These are phyloP conservation scores for Hydnomerulius pinastri DNA, from an alignment of 768 basidiomycete species.

Conservation along the genomic window DNA sequence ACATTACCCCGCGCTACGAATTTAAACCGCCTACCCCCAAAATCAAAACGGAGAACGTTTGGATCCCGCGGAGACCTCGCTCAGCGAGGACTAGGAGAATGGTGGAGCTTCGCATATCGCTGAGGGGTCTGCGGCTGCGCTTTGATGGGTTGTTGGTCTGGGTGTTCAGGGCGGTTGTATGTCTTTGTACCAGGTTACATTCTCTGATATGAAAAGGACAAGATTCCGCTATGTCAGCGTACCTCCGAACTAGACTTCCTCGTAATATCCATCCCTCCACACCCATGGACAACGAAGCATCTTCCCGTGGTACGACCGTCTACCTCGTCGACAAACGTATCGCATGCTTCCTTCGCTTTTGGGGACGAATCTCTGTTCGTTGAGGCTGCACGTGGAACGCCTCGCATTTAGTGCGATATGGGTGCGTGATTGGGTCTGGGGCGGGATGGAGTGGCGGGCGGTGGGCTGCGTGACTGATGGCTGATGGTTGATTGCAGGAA, in stretches of 20 bases:
- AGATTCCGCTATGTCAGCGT: too few relatives aligned
- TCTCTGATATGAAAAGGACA: background rate
- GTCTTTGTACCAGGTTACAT: background rate
- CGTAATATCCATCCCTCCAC: slow-evolving; percentile 88
- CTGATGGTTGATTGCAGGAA: slow-evolving; percentile 59
- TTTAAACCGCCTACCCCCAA: slow-evolving; percentile 25
- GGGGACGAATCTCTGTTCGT: slow-evolving; percentile 93
- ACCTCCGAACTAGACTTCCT: too few relatives aligned
- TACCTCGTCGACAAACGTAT: slow-evolving; percentile 98
- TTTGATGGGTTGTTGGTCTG: slow-evolving; percentile 41
- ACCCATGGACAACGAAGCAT: slow-evolving; percentile 95
- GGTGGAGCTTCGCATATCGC: slow-evolving; percentile 50
- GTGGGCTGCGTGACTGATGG: too few relatives aligned
- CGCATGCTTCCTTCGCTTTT: slow-evolving; percentile 92
- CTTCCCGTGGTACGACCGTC: slow-evolving; percentile 94
- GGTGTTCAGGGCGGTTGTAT: background rate
- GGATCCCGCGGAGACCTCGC: too few relatives aligned
- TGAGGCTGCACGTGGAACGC: slow-evolving; percentile 90
- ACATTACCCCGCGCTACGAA: background rate
- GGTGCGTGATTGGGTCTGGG: too few relatives aligned
- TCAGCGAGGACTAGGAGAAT: slow-evolving; percentile 54
- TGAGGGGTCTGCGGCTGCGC: slow-evolving; percentile 55
- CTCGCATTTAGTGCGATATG: slow-evolving; percentile 95
- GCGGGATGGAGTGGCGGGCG: too few relatives aligned
- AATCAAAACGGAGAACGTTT: slow-evolving; percentile 20